Base-by-base conservation (phyloP, 2,329 filamentous ascomycete genomes). In the Aureobasidium pullulans region DNA sequence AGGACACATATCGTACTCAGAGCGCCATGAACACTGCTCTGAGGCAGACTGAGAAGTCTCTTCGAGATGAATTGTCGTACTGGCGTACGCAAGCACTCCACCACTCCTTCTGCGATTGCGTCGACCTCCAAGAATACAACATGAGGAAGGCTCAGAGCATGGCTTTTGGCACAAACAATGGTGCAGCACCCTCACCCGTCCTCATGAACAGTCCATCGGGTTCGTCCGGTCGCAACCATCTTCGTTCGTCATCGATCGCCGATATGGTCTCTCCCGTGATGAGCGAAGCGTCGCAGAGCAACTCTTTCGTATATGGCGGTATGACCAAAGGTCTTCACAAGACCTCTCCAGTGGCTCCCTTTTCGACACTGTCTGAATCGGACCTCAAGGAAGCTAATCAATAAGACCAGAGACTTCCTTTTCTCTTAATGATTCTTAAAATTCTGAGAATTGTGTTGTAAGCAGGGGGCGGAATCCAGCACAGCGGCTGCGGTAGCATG, bases 1-100 rank as follows among this genome's bases (percentile, higher is more conserved):
- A 84, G 63, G 70, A 70, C 34, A 72, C 72, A 49, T 72, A 73
- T n/a, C 70, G 75, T 42, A 71, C 73, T 8, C 70, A 72, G 29
- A 70, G 69, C 2, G 66, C 65, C 5, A 60, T 64, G 43, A 72
- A 72, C 64, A 68, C 61, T 19, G 61, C 61, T 15, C 59, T 72
- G 48, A 71, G 65, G 46, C 64, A 66, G 28, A 67, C 71, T 50
- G 68, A 65, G 40, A 65, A 70, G 48, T 63, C 67, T 40, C 60
- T 72, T 47, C 69, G 70, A 34, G 67, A 71, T 48, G 62, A 70
- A 61, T 64, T 71, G 60, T 66, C 66, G 5, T 66, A 62, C 48
- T 61, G 72, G 64, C 66, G 69, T 6, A 67, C 67, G n/a, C 63
- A 66, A 47, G 68, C 68, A 23, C 63, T 73, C 32, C 64, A 68